Evolutionary conservation across 805 yeast species (phyloP).

Genomic region (Lachancea nothofagi): DNA sequence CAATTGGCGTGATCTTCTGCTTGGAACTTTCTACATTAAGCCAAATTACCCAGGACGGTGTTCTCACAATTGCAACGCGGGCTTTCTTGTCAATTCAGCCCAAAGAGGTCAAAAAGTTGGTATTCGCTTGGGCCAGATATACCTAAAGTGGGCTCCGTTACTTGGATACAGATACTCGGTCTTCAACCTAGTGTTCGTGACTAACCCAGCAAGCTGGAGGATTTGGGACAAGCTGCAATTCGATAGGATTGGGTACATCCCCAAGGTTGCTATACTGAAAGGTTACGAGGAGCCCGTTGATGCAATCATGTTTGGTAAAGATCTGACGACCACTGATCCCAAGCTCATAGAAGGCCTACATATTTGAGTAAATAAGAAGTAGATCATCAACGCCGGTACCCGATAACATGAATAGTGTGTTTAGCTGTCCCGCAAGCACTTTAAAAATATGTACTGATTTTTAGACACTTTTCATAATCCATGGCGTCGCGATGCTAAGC

Average conservation of each 20-base stretch:
- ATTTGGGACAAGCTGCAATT: constrained; percentile 86
- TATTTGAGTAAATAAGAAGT: too few species aligned
- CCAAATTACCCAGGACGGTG: constrained; percentile 86
- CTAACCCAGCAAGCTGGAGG: constrained; percentile 65
- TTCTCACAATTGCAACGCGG: constrained; percentile 84
- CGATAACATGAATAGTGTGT: too few species aligned
- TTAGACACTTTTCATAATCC: too few species aligned
- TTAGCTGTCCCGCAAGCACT: too few species aligned
- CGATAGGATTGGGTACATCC: constrained; percentile 67
- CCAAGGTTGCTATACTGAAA: constrained; percentile 67
- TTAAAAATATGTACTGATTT: too few species aligned
- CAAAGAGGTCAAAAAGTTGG: constrained; percentile 70
- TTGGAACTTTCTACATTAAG: constrained; percentile 76
- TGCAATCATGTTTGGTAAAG: constrained; percentile 74
- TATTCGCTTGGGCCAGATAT: constrained; percentile 57
- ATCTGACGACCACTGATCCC: constrained; percentile 35
- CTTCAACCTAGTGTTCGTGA: constrained; percentile 80
- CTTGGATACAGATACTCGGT: constrained; percentile 80
- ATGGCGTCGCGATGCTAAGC: too few species aligned
- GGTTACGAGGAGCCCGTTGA: constrained; percentile 61
- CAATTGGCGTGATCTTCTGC: constrained; percentile 45
- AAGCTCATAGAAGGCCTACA: constrained; percentile 22
- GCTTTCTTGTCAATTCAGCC: constrained; percentile 60
- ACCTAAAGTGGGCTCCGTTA: constrained; percentile 65
- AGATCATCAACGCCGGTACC: too few species aligned